Conservation (phyloP, 768 basidiomycete species). For the Artomyces pyxidatus region DNA sequence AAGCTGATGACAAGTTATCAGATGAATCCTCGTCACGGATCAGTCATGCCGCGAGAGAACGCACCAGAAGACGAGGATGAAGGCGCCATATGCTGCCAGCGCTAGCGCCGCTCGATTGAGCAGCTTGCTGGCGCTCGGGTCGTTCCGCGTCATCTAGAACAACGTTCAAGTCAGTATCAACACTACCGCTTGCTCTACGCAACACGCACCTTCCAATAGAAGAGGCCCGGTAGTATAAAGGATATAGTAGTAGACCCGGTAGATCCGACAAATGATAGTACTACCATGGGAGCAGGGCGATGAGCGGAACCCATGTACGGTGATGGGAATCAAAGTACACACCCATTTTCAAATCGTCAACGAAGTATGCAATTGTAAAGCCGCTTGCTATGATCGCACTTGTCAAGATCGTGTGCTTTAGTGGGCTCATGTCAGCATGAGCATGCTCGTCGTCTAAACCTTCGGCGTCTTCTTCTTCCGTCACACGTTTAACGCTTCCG, state of each 20-base stretch:
- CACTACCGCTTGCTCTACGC: background rate
- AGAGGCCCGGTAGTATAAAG: conserved; percentile 89
- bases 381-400: conserved; percentile 52
- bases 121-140: conserved; percentile 42
- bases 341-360: conserved; percentile 75
- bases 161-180: background rate
- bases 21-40: too few relatives aligned
- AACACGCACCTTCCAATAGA: conserved; percentile 79
- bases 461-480: conserved; percentile 30
- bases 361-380: conserved; percentile 69
- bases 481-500: conserved; percentile 22
- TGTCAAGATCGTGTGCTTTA: conserved; percentile 68
- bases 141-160: conserved; percentile 58
- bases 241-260: conserved; percentile 96
- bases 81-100: conserved; percentile 65
- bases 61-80: conserved; percentile 85
- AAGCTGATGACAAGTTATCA: conserved; percentile 37
- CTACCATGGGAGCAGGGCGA: conserved; percentile 29
- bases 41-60: too few relatives aligned
- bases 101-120: conserved; percentile 57
- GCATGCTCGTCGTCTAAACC: conserved; percentile 41
- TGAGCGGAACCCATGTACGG: background rate
- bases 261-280: conserved; percentile 92
- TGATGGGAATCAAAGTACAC: conserved; percentile 26
- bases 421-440: conserved; percentile 57